Evolutionary conservation across 371 early-diverging fungal species (phyloP).

Genomic region (Encephalitozoon hellem): DNA sequence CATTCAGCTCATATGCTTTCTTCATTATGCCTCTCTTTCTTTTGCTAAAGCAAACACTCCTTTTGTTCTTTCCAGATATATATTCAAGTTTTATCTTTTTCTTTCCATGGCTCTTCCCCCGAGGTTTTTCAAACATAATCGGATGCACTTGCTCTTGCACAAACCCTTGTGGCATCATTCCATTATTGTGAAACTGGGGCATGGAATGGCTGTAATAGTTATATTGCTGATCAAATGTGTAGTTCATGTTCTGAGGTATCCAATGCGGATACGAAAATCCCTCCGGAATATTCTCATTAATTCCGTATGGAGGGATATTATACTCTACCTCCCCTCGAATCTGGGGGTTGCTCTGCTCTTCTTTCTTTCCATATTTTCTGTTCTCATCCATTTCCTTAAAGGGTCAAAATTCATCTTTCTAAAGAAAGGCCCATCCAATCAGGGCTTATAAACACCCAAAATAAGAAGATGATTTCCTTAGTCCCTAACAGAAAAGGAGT

Average conservation of each 20-base stretch:
- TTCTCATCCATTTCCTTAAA: slow-evolving; percentile 14
- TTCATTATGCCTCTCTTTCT: slow-evolving; percentile 97
- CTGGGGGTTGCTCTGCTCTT: not conserved
- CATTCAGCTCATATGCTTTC: slow-evolving; percentile 88
- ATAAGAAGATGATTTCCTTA: not conserved
- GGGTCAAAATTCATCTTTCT: slow-evolving; percentile 14
- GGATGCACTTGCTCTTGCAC: not conserved
- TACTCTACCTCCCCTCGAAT: not conserved
- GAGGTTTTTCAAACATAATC: slow-evolving; percentile 7
- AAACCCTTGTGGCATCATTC: not conserved
- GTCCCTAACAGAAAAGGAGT: not conserved
- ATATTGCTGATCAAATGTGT: slow-evolving; percentile 4
- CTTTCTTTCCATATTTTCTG: slow-evolving; percentile 6
- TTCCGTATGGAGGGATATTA: not conserved
- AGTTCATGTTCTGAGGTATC: slow-evolving; percentile 5
- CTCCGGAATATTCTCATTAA: slow-evolving; percentile 5
- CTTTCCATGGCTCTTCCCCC: slow-evolving; percentile 62
- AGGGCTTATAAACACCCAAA: not conserved
- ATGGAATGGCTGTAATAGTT: not conserved
- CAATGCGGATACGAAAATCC: not conserved
- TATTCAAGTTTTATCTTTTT: slow-evolving; percentile 85
- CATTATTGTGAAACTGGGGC: not conserved
- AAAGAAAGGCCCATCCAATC: not conserved
- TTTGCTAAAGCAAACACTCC: slow-evolving; percentile 92
- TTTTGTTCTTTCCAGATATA: slow-evolving; percentile 80